Conservation (phyloP, 176 grass and related monocot species). For the Panicum miliaceum region DNA sequence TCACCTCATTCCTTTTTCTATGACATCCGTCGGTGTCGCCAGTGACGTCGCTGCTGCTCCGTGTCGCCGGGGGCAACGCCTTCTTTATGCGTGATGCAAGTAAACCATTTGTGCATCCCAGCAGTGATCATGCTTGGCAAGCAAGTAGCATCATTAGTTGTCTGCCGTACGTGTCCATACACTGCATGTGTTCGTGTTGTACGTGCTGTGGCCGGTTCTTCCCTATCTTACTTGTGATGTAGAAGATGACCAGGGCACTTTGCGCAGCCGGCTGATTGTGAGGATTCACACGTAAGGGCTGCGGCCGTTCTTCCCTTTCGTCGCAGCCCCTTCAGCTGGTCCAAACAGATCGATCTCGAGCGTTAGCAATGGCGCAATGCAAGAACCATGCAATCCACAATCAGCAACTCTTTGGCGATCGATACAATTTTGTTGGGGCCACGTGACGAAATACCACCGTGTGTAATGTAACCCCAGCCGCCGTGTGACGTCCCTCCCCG, state of each 20-base stretch:
- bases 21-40: background rate
- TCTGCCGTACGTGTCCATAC: background rate
- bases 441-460: background rate
- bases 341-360: background rate
- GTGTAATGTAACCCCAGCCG: background rate
- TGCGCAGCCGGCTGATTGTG: background rate
- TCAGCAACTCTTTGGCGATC: no score
- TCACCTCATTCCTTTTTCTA: background rate
- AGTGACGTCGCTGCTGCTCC: background rate
- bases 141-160: background rate
- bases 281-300: constrained; percentile 4
- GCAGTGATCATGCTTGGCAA: background rate
- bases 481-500: background rate
- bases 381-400: background rate
- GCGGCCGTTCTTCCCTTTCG: background rate
- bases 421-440: background rate
- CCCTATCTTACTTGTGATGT: constrained; percentile 5
- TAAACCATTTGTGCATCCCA: background rate
- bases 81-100: background rate
- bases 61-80: background rate
- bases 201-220: background rate
- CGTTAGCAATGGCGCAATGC: background rate
- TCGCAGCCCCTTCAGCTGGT: background rate
- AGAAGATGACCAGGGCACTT: background rate
- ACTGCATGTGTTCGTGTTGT: background rate